These are phyloP conservation scores for Hibiscus trionum DNA, from an alignment of 345 rosid species.

Conservation along the genomic window DNA sequence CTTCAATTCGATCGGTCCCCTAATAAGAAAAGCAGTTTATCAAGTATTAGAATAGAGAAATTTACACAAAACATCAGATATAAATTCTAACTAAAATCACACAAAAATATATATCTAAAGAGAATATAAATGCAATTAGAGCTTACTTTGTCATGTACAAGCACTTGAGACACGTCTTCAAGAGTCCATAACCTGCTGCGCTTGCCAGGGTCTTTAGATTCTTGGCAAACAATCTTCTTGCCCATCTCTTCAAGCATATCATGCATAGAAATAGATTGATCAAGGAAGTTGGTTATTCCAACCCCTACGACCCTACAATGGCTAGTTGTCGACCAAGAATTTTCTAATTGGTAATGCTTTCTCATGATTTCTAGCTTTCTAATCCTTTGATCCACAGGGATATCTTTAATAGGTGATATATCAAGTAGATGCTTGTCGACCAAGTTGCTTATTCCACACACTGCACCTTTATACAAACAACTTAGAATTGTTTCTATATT, in stretches of 20 bases:
- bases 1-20: slow-evolving; percentile 26
- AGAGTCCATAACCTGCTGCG: slow-evolving; percentile 16
- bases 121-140: not conserved
- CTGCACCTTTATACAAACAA: not conserved
- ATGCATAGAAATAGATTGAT: not conserved
- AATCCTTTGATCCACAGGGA: too few relatives aligned
- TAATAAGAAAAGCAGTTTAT: not conserved
- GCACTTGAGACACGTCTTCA: slow-evolving; percentile 14
- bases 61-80: too few relatives aligned
- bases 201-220: slow-evolving; percentile 8
- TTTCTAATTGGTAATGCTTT: too few relatives aligned
- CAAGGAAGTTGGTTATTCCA: too few relatives aligned
- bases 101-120: too few relatives aligned
- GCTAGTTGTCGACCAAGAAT: too few relatives aligned
- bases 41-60: not conserved
- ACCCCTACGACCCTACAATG: too few relatives aligned
- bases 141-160: slow-evolving; percentile 16
- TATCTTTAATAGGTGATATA: not conserved
- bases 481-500: not conserved
- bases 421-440: not conserved
- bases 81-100: too few relatives aligned
- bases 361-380: too few relatives aligned
- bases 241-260: not conserved
- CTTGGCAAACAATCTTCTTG: slow-evolving; percentile 4
- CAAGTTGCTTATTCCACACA: not conserved